Conservation (phyloP, 2,329 filamentous ascomycete species). For the Lachnellula willkommii region DNA sequence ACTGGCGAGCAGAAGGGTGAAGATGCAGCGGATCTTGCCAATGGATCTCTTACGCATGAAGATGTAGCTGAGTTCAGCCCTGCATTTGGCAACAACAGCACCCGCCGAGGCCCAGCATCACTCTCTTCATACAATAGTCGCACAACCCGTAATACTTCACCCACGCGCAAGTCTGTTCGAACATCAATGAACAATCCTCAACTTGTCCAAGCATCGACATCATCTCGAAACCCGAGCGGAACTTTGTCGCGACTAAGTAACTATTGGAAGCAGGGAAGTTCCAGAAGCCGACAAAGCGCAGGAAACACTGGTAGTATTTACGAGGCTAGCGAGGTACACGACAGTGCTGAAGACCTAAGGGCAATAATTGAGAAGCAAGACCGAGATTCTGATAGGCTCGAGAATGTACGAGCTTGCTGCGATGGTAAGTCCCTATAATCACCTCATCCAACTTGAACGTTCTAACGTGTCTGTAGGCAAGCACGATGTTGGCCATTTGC, state of each 20-base stretch:
- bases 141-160: slow-evolving; percentile 61
- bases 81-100: slow-evolving; percentile 39
- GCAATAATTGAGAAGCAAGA: slow-evolving; percentile 75
- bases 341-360: slow-evolving; percentile 78
- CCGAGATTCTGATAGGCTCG: slow-evolving; percentile 70
- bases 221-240: slow-evolving; percentile 32
- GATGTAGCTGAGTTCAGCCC: slow-evolving; percentile 81
- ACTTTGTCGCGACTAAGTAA: slow-evolving; percentile 56
- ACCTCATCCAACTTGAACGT: not conserved
- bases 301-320: slow-evolving; percentile 44
- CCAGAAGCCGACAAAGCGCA: slow-evolving; percentile 48
- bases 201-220: slow-evolving; percentile 16
- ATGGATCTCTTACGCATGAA: slow-evolving; percentile 51
- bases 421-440: slow-evolving; percentile 65
- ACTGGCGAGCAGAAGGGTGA: slow-evolving; percentile 57
- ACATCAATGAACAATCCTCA: slow-evolving; percentile 23
- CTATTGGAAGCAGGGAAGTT: slow-evolving; percentile 48
- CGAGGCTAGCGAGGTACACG: slow-evolving; percentile 53
- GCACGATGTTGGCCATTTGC: slow-evolving; percentile 63
- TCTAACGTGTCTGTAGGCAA: slow-evolving; percentile 49
- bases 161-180: slow-evolving; percentile 37
- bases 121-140: slow-evolving; percentile 77
- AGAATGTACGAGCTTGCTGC: slow-evolving; percentile 95
- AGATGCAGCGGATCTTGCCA: slow-evolving; percentile 54
- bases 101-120: slow-evolving; percentile 55